These are phyloP conservation scores for Litchi chinensis DNA, from an alignment of 345 rosid species.

Conservation along the genomic window DNA sequence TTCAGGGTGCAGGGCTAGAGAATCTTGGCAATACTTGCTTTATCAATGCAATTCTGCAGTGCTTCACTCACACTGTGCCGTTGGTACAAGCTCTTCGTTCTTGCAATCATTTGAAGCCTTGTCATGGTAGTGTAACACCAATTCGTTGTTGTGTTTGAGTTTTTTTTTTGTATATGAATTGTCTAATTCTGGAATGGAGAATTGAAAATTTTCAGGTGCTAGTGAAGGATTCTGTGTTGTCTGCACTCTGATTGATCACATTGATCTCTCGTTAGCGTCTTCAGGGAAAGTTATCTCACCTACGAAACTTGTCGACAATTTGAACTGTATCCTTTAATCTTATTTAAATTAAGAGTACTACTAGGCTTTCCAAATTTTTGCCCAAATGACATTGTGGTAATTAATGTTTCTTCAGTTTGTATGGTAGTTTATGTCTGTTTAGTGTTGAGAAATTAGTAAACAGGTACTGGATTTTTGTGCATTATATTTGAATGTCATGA, in stretches of 20 bases:
- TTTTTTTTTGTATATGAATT: neutral
- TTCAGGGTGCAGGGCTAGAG: constrained; percentile 80
- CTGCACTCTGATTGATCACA: constrained; percentile 52
- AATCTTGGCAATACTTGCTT: constrained; percentile 90
- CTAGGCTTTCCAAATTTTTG: too few species aligned
- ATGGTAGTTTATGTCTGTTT: neutral
- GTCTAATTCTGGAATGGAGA: neutral
- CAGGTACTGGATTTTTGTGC: neutral
- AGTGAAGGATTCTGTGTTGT: constrained; percentile 58
- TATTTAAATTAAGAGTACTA: neutral
- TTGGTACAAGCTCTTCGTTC: constrained; percentile 56
- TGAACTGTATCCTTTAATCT: constrained; percentile 63
- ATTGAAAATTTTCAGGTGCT: constrained; percentile 46
- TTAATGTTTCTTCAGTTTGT: neutral
- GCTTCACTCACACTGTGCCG: constrained; percentile 86
- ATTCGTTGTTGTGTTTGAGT: neutral
- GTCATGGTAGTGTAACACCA: constrained; percentile 39
- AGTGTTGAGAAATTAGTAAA: neutral
- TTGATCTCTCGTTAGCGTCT: constrained; percentile 48
- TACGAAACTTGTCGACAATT: constrained; percentile 45
- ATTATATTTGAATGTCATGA: neutral
- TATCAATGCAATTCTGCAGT: constrained; percentile 81
- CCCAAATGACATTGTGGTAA: too few species aligned
- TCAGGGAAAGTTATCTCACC: constrained; percentile 57
- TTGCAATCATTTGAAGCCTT: constrained; percentile 40